These are phyloP conservation scores for Exobasidium rhododendri DNA, from an alignment of 1,284 basidiomycete genomes.

Conservation along the genomic window DNA sequence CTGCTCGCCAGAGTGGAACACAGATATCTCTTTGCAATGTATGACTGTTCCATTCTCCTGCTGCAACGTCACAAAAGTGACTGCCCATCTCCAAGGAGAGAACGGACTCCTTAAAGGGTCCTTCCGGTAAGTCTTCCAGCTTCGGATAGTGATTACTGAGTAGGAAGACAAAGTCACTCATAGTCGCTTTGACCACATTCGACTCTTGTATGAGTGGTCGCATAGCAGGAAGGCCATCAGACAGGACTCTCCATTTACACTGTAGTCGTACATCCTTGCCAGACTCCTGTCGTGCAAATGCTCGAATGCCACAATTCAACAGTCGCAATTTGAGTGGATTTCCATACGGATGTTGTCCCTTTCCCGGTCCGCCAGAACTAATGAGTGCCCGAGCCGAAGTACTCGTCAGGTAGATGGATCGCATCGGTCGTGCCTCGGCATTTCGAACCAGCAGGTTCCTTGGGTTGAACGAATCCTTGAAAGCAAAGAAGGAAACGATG, in stretches of 20 bases:
- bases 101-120: slow-evolving; percentile 18
- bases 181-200: slow-evolving; percentile 65
- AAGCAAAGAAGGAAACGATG: slow-evolving; percentile 68
- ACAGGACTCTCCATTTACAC: slow-evolving; percentile 68
- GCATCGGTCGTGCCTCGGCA: slow-evolving; percentile 69
- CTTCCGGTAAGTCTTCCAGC: slow-evolving; percentile 36
- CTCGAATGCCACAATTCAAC: slow-evolving; percentile 84
- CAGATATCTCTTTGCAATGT: slow-evolving; percentile 35
- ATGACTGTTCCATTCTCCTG: slow-evolving; percentile 15
- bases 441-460: slow-evolving; percentile 82
- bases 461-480: slow-evolving; percentile 71
- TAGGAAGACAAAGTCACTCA: slow-evolving; percentile 66
- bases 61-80: slow-evolving; percentile 43
- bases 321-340: slow-evolving; percentile 79
- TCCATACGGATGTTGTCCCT: slow-evolving; percentile 39
- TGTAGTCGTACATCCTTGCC: slow-evolving; percentile 58
- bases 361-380: slow-evolving; percentile 64
- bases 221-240: slow-evolving; percentile 79
- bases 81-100: slow-evolving; percentile 42
- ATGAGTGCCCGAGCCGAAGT: slow-evolving; percentile 72
- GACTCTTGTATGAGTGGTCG: slow-evolving; percentile 71
- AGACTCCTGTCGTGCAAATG: slow-evolving; percentile 63
- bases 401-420: slow-evolving; percentile 86
- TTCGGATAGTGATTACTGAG: slow-evolving; percentile 49
- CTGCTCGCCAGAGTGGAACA: slow-evolving; percentile 50